phyloP scores from a whole-genome alignment of 495 filamentous ascomycete species.

The Parmelia sp. region DNA sequence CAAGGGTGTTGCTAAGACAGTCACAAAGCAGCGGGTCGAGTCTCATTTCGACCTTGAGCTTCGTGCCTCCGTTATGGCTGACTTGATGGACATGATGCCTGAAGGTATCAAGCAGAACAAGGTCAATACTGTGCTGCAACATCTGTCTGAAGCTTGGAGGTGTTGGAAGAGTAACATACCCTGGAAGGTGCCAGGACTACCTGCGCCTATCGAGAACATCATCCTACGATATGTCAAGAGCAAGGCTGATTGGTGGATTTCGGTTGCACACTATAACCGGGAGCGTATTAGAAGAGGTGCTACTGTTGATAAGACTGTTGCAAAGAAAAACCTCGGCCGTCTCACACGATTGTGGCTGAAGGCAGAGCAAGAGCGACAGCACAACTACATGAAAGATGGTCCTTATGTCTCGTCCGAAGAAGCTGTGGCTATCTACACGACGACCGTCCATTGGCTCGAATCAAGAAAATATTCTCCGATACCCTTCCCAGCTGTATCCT shows the following conservation, averaged over 20 bases:
- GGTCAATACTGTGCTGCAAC: conserved; percentile 95
- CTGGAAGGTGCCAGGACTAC: conserved; percentile 96
- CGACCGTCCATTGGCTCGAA: conserved; percentile 98
- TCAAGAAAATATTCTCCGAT: conserved; percentile 97
- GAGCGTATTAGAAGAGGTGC: conserved; percentile 93
- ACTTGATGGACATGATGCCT: conserved; percentile 99
- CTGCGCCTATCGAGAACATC: conserved; percentile 96
- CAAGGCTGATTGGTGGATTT: conserved; percentile 99
- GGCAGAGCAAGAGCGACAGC: conserved; percentile 95
- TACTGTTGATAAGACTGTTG: conserved; percentile 97
- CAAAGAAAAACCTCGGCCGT: conserved; percentile 97
- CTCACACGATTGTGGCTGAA: conserved; percentile 96
- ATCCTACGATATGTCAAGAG: conserved; percentile 97
- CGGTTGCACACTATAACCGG: conserved; percentile 96
- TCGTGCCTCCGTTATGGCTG: conserved; percentile 96
- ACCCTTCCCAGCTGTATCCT: conserved; percentile 97
- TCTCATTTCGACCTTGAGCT: conserved; percentile 98
- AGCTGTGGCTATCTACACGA: conserved; percentile 97
- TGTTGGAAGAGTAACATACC: conserved; percentile 99
- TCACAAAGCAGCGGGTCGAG: conserved; percentile 98
- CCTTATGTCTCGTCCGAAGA: conserved; percentile 98
- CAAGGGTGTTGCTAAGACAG: conserved; percentile 98
- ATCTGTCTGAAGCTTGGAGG: conserved; percentile 95
- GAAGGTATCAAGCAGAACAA: conserved; percentile 99
- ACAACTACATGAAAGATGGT: conserved; percentile 99